Evolutionary conservation across 2,329 filamentous ascomycete genomes (phyloP).

Genomic region (Ophiostoma himal-ulmi): DNA sequence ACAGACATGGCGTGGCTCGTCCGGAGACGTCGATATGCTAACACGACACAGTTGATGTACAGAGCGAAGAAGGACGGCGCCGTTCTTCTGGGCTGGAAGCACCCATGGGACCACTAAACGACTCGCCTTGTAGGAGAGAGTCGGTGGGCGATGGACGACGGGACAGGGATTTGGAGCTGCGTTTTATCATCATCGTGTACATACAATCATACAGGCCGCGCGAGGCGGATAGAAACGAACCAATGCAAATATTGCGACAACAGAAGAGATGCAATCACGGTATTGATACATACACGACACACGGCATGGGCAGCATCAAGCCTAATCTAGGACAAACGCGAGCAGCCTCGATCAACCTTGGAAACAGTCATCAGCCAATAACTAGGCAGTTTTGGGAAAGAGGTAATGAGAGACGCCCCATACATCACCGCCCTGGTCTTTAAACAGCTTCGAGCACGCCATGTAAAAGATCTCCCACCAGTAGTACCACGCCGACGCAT

Average conservation of each 20-base stretch:
- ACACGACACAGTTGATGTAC: constrained; percentile 70
- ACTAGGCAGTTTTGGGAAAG: constrained; percentile 50
- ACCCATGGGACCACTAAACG: constrained; percentile 87
- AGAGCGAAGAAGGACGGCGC: constrained; percentile 89
- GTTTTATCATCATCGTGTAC: constrained; percentile 16
- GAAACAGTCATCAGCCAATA: neutral
- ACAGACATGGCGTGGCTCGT: neutral
- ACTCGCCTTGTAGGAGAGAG: neutral
- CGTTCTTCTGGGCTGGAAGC: constrained; percentile 84
- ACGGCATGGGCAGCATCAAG: neutral
- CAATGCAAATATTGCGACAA: neutral
- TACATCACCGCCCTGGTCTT: constrained; percentile 57
- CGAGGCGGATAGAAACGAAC: neutral
- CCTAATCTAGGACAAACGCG: too few species aligned
- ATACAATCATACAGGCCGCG: constrained; percentile 5
- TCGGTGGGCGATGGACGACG: neutral
- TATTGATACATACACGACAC: neutral
- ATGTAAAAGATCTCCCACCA: constrained; percentile 69
- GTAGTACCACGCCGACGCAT: constrained; percentile 58
- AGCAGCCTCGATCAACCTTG: neutral
- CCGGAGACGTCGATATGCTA: constrained; percentile 21
- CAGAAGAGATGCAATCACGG: neutral
- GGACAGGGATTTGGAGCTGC: neutral
- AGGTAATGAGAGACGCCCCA: constrained; percentile 64
- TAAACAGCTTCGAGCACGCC: constrained; percentile 65